Conservation (phyloP, 352 stramenopile genomes). For the Peronospora destructor region DNA sequence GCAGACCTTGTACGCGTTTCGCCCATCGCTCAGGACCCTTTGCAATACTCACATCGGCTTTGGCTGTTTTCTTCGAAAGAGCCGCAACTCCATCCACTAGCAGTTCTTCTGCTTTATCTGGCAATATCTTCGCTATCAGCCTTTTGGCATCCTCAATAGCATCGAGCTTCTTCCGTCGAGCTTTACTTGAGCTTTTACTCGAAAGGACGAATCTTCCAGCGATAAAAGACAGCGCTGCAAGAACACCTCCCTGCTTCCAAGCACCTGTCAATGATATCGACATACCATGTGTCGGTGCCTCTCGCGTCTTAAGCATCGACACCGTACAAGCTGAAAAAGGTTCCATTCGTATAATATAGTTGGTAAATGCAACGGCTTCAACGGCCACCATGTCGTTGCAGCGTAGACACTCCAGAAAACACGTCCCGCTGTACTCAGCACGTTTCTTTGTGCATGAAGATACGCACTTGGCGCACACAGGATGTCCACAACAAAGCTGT, state of each 20-base stretch:
- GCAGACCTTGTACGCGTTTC: slow-evolving; percentile 43
- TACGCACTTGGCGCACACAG: slow-evolving; percentile 51
- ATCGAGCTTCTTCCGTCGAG: slow-evolving; percentile 13
- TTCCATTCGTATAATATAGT: slow-evolving; percentile 47
- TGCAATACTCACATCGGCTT: slow-evolving; percentile 24
- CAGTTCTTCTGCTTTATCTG: slow-evolving; percentile 20
- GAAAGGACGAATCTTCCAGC: slow-evolving; percentile 26
- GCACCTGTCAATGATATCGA: slow-evolving; percentile 13
- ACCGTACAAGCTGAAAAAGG: slow-evolving; percentile 29
- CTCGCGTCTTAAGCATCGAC: slow-evolving; percentile 20
- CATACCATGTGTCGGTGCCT: not conserved
- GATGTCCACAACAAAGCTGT: slow-evolving; percentile 59
- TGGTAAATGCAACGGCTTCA: slow-evolving; percentile 50
- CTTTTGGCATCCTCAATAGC: slow-evolving; percentile 12
- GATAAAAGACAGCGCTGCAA: slow-evolving; percentile 40
- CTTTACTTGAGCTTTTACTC: not conserved
- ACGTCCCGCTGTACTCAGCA: slow-evolving; percentile 34
- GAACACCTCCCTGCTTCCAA: slow-evolving; percentile 39
- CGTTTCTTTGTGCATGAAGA: slow-evolving; percentile 39
- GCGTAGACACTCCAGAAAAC: slow-evolving; percentile 46
- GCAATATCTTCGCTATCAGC: slow-evolving; percentile 19
- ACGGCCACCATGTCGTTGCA: slow-evolving; percentile 49
- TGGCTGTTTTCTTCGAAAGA: slow-evolving; percentile 17
- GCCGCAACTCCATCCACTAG: slow-evolving; percentile 22
- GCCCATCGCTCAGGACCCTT: slow-evolving; percentile 42